Evolutionary conservation across 306 rosid genomes (phyloP).

Genomic region (Prinsepia uniflora): DNA sequence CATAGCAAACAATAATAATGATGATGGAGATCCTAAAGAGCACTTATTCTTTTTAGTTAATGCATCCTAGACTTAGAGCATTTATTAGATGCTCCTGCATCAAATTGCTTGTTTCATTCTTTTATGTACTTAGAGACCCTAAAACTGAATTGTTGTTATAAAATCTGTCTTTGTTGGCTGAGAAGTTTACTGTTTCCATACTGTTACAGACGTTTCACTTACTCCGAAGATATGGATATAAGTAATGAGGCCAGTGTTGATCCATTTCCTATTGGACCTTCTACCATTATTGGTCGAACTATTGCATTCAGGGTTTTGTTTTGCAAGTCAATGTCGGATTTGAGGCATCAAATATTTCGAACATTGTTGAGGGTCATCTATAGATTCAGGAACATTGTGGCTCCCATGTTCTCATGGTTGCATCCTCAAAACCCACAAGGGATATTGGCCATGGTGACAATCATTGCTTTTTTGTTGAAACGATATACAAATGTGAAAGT

Average conservation of each 20-base stretch:
- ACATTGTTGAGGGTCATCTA: slow-evolving; percentile 37
- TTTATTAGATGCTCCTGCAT: too few relatives aligned
- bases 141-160: not conserved
- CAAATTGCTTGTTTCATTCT: not conserved
- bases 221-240: slow-evolving; percentile 58
- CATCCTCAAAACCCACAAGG: slow-evolving; percentile 94
- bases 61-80: too few relatives aligned
- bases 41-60: too few relatives aligned
- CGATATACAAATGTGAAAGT: slow-evolving; percentile 73
- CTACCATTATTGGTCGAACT: slow-evolving; percentile 69
- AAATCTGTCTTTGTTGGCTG: slow-evolving; percentile 3
- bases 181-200: slow-evolving; percentile 16
- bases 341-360: slow-evolving; percentile 52
- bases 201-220: slow-evolving; percentile 6
- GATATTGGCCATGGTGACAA: slow-evolving; percentile 80
- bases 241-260: slow-evolving; percentile 85
- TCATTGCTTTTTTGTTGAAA: slow-evolving; percentile 75
- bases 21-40: too few relatives aligned
- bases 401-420: slow-evolving; percentile 62
- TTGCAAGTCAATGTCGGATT: slow-evolving; percentile 70
- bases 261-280: slow-evolving; percentile 83
- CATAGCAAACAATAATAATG: too few relatives aligned
- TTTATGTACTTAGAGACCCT: not conserved
- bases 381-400: slow-evolving; percentile 44
- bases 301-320: slow-evolving; percentile 78